Evolutionary conservation across 257 asterid genomes (phyloP), one percentile per base, ranked within the genome.

Genomic region (Thymus quinquecostatus): DNA sequence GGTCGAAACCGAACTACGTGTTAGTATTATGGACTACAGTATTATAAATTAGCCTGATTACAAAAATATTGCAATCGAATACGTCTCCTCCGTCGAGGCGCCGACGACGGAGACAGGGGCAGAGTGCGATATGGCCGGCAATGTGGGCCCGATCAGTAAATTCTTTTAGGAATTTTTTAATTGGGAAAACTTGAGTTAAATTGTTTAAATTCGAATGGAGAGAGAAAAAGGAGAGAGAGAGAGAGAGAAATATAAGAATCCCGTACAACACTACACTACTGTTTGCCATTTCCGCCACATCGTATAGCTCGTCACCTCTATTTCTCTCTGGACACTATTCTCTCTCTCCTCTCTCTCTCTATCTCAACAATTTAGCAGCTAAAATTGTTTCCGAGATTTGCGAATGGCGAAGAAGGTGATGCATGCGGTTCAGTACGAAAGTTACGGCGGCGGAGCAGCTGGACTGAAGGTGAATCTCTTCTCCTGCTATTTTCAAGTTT

Each of bases 391-490:
- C 34, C 33, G 38, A 60, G 70, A 66, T 36, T 48, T 36, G 67
- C 62, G 3, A 40, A 90, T 88, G 97, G 88, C 92, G 56, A 89
- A 56, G 60, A 87, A 77, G 78, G 73, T 87, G 48, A 94, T 94
- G 98, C 96, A 64, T 10, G 97, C 96, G 32, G 66, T 94, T 71
- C 87, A 74, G 82, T 94, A 84, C 81, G 81, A 82, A 11, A 50
- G 78, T 27, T 92, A 89, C 73, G 97, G 96, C 6, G 96, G 96
- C 8, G 97, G 95, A 28, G 85, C 89, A 30, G 84, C 95, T 61
- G 96, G 79, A 40, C 73, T 94, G 77, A 87, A 87, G 97, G 98
- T 89, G 41, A 73, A 32, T 62, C 57, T 71, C 67, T 9, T 58
- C 40, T 72, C 2, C 58, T 41, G 11, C 6, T 12, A 3, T 28